Base-by-base conservation (phyloP, 257 asterid species). In the Plantago major region DNA sequence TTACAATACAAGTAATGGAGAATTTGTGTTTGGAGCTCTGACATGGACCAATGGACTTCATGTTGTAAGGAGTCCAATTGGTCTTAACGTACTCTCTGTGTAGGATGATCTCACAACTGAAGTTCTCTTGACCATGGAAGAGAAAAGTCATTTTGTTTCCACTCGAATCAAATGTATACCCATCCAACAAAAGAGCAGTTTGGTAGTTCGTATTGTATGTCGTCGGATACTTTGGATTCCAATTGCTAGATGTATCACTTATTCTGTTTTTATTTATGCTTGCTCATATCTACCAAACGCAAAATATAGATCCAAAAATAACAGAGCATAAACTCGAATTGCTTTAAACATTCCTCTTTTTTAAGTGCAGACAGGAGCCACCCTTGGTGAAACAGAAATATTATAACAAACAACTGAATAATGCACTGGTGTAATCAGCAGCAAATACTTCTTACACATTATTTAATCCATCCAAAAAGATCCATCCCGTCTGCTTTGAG, bases 1-100 rank as follows among this genome's bases (percentile, higher is more conserved):
- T 55, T 70, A 67, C 54, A 60, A 66, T 17, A 48, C 63, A 11
- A 78, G 82, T 43, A 61, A 68, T 3, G 83, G 81, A 15, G 79
- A 71, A 60, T 81, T 59, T 47, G 78, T 76, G 26, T 84, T 79
- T 63, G 88, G 81, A 47, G 58, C 82, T 17, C 66, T 81, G 68
- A 75, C 77, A 45, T 79, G 88, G 88, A 71, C 68, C 18, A 76
- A 81, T 48, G 88, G 82, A n/a, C 45, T 65, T 49, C 84, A 81
- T 45, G 65, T 66, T 38, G 92, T 79, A 4, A 77, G 81, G 61
- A 79, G 82, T 60, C 84, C 86, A 3, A 81, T 81, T 67, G 86
- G 72, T 38, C 69, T 84, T 17, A 81, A 73, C 57, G 62, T 81
- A 51, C 55, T 68, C 14, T 73, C 81, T 13, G 63, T 75, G 42